A percentile compares a stretch with the other conserved stretches of the same genome.
phyloP scores from a whole-genome alignment of 2,329 filamentous ascomycete genomes.

The Nothomitra cinnamomea region DNA sequence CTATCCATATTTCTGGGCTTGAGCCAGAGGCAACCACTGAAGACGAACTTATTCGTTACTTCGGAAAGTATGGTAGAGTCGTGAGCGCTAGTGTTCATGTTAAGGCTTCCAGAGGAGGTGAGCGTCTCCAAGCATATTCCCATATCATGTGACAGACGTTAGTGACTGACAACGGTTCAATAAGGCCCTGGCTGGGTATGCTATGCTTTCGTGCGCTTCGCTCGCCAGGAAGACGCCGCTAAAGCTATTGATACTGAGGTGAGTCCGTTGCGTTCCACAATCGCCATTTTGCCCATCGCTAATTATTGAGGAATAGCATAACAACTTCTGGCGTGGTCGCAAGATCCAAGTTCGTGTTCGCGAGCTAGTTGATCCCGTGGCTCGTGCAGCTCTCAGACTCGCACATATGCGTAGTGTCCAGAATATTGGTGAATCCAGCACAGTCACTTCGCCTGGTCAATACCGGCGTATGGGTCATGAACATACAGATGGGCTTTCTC shows the following conservation, averaged over 20 bases:
- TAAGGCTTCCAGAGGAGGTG: conserved; percentile 1
- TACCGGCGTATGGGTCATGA: conserved; percentile 1
- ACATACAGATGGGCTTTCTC: neutral
- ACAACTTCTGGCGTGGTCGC: neutral
- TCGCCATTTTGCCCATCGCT: neutral
- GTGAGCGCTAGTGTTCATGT: conserved; percentile 2
- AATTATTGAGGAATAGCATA: neutral
- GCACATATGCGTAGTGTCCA: neutral
- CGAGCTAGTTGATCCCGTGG: neutral
- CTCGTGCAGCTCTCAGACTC: conserved; percentile 3
- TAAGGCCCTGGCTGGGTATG: conserved; percentile 1
- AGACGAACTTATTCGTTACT: conserved; percentile 1
- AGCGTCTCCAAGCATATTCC: neutral
- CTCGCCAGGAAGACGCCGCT: conserved; percentile 1
- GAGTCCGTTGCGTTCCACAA: neutral
- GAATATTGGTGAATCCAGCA: neutral
- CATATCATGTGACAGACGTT: neutral
- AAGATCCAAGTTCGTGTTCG: conserved; percentile 4
- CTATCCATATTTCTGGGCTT: conserved; percentile 15
- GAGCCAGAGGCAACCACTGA: conserved; percentile 13
- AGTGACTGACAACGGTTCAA: neutral
- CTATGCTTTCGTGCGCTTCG: conserved; percentile 2
- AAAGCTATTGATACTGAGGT: neutral
- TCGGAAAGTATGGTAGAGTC: conserved; percentile 4
- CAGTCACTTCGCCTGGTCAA: neutral